A percentile compares a stretch with the other conserved stretches of the same genome.
Evolutionary conservation across 2,329 filamentous ascomycete species (phyloP).

Genomic region (Alternaria gaisen): DNA sequence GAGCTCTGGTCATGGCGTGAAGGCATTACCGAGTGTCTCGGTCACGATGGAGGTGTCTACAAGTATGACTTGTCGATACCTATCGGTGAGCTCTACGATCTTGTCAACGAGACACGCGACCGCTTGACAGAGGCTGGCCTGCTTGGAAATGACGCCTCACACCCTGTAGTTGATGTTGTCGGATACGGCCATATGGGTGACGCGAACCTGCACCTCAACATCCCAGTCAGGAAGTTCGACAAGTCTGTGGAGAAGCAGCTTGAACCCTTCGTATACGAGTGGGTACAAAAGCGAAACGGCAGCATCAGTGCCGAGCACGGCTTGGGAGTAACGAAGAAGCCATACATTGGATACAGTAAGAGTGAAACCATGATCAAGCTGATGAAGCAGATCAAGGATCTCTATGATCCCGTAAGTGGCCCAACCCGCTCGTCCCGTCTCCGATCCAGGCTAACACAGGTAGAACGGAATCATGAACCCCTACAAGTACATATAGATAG

Average conservation of each 20-base stretch:
- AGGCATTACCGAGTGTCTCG: slow-evolving; percentile 87
- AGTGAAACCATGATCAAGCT: slow-evolving; percentile 85
- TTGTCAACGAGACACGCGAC: slow-evolving; percentile 85
- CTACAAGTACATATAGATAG: slow-evolving; percentile 84
- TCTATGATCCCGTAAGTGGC: slow-evolving; percentile 87
- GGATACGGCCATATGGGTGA: slow-evolving; percentile 99
- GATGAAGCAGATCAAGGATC: slow-evolving; percentile 94
- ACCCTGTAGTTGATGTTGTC: slow-evolving; percentile 87
- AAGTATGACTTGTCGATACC: slow-evolving; percentile 99
- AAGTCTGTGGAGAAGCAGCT: slow-evolving; percentile 85
- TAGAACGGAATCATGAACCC: slow-evolving; percentile 99
- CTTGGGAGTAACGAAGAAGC: slow-evolving; percentile 92
- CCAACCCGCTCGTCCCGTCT: background rate
- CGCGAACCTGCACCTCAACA: slow-evolving; percentile 92
- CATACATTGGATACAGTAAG: slow-evolving; percentile 91
- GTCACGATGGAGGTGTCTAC: slow-evolving; percentile 93
- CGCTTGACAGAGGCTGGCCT: slow-evolving; percentile 78
- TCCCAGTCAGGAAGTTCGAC: slow-evolving; percentile 83
- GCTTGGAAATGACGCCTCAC: slow-evolving; percentile 73
- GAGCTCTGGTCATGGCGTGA: slow-evolving; percentile 92
- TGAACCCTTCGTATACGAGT: slow-evolving; percentile 97
- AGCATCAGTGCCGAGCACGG: slow-evolving; percentile 98
- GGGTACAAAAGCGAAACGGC: slow-evolving; percentile 86
- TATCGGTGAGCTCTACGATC: slow-evolving; percentile 81
- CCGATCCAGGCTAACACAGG: slow-evolving; percentile 28